Conservation (phyloP, 257 asterid genomes). For the Orobanche coerulescens region DNA sequence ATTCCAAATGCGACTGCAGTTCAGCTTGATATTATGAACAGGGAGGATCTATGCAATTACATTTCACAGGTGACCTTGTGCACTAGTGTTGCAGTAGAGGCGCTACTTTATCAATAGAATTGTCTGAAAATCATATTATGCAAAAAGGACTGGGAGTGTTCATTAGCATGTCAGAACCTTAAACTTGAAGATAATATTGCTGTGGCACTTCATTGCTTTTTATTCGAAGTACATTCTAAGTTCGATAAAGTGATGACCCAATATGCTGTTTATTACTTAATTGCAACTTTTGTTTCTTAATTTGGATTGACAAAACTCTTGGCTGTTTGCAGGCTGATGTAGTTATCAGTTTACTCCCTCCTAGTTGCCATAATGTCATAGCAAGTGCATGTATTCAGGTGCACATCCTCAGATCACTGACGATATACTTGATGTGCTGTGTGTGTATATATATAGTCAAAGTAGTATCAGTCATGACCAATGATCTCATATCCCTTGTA, state of each 20-base stretch:
- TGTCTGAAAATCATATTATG: not conserved
- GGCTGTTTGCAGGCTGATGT: slow-evolving; percentile 63
- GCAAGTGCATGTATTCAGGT: slow-evolving; percentile 90
- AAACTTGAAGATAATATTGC: not conserved
- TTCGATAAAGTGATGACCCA: not conserved
- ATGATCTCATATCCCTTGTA: not conserved
- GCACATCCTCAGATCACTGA: not conserved
- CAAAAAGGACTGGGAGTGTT: not conserved
- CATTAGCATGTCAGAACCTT: slow-evolving; percentile 3
- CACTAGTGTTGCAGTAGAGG: not conserved
- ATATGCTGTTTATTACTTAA: not conserved
- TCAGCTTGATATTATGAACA: slow-evolving; percentile 64
- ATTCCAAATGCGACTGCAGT: slow-evolving; percentile 68
- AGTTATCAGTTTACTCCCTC: slow-evolving; percentile 89
- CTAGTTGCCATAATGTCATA: slow-evolving; percentile 67
- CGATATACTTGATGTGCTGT: not conserved
- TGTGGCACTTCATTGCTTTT: not conserved
- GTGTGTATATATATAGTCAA: slow-evolving; percentile 5
- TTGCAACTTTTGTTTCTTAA: not conserved
- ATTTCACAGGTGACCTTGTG: slow-evolving; percentile 46
- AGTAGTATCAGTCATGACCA: not conserved
- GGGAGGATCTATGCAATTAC: slow-evolving; percentile 41
- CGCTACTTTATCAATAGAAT: not conserved
- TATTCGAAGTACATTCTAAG: not conserved
- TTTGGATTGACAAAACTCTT: slow-evolving; percentile 17